A percentile compares a stretch with the other conserved stretches of the same genome.
Evolutionary conservation across 306 rosid genomes (phyloP).

Genomic region (Alnus glutinosa): DNA sequence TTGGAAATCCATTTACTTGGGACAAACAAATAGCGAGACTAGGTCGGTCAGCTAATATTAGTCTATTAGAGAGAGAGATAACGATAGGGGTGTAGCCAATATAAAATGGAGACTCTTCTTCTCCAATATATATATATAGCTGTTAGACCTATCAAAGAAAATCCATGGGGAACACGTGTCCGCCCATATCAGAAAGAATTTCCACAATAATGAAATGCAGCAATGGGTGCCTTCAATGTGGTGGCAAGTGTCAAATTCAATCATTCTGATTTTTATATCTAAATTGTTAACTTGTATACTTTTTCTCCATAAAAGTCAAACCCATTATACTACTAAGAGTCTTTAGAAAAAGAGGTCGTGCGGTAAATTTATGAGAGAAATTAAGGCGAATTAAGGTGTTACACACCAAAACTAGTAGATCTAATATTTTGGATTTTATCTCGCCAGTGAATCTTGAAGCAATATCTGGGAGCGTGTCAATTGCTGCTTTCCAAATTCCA

Average conservation of each 20-base stretch:
- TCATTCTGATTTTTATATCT: neutral
- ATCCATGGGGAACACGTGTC: too few relatives aligned
- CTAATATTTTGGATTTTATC: conserved; percentile 14
- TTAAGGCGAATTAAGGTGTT: conserved; percentile 14
- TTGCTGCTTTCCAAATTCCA: conserved; percentile 18
- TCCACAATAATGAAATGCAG: neutral
- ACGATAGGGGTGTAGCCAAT: too few relatives aligned
- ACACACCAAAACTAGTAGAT: conserved; percentile 30
- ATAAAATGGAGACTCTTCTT: too few relatives aligned
- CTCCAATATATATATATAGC: too few relatives aligned
- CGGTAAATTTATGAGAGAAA: neutral
- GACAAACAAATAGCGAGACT: too few relatives aligned
- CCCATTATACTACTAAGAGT: neutral
- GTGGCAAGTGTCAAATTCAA: neutral
- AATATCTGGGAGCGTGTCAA: neutral
- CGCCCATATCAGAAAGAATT: too few relatives aligned
- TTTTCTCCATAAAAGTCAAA: conserved; percentile 3
- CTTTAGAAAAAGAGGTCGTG: neutral
- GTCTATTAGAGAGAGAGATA: too few relatives aligned
- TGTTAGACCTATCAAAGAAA: too few relatives aligned
- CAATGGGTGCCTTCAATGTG: neutral
- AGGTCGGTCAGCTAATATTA: too few relatives aligned
- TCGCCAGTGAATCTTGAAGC: conserved; percentile 25
- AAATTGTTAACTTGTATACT: neutral
- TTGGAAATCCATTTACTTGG: too few relatives aligned